phyloP scores from a whole-genome alignment of 768 basidiomycete species.

The Phaffia tasmanica region DNA sequence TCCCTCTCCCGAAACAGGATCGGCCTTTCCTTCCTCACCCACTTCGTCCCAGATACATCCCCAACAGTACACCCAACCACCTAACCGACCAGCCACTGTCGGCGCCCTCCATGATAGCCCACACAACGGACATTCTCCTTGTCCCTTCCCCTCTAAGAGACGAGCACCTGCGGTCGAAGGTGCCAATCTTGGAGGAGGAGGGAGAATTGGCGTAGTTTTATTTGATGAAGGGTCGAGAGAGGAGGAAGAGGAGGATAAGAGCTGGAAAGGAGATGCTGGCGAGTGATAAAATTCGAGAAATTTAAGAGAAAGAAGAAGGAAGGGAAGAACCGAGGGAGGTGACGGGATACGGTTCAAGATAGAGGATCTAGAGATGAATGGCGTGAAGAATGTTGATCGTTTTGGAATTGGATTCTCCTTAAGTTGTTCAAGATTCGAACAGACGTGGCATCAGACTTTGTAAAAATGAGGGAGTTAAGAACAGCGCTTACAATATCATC shows the following conservation, averaged over 20 bases:
- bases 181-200: conserved; percentile 11
- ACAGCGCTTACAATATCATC: conserved; percentile 59
- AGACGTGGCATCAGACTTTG: neutral
- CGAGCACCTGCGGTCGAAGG: conserved; percentile 43
- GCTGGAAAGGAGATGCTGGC: conserved; percentile 62
- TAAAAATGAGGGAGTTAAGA: too few species aligned
- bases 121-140: conserved; percentile 81
- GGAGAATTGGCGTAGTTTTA: conserved; percentile 4
- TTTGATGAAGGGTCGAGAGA: conserved; percentile 27
- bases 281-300: conserved; percentile 99
- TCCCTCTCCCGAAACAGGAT: too few species aligned
- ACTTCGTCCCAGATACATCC: conserved; percentile 76
- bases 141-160: conserved; percentile 51
- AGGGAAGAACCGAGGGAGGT: conserved; percentile 54
- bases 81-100: conserved; percentile 68
- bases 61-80: conserved; percentile 83
- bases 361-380: conserved; percentile 53
- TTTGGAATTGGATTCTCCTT: conserved; percentile 16
- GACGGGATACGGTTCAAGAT: conserved; percentile 20
- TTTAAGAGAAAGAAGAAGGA: conserved; percentile 86
- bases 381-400: conserved; percentile 41
- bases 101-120: conserved; percentile 63
- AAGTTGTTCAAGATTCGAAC: neutral
- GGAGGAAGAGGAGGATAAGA: conserved; percentile 53
- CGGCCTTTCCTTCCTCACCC: conserved; percentile 35